These are phyloP conservation scores for Lactarius sp. DNA, from an alignment of 768 basidiomycete genomes.

Conservation along the genomic window DNA sequence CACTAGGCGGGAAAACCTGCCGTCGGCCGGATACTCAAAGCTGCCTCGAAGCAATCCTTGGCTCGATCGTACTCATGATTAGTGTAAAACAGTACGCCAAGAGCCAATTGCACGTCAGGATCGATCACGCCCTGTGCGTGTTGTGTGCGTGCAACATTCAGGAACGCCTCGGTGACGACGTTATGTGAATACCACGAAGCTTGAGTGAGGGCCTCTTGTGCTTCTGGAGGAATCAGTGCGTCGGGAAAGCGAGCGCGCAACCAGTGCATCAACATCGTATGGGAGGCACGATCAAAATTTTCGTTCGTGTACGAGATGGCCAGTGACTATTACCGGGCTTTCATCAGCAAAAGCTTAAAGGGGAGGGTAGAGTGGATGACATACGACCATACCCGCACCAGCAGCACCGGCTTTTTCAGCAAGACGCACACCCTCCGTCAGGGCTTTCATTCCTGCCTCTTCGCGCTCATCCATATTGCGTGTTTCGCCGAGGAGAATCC, in stretches of 20 bases:
- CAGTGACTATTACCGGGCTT: slow-evolving; percentile 56
- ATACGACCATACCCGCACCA: slow-evolving; percentile 71
- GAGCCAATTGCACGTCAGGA: slow-evolving; percentile 87
- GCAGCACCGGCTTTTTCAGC: slow-evolving; percentile 60
- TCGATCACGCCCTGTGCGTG: slow-evolving; percentile 68
- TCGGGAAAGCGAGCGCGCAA: slow-evolving; percentile 61
- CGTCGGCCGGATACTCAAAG: slow-evolving; percentile 71
- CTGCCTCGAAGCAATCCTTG: slow-evolving; percentile 91
- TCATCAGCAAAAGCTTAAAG: slow-evolving; percentile 14
- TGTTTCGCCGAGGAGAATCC: slow-evolving; percentile 88
- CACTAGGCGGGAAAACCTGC: slow-evolving; percentile 34
- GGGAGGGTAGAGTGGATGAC: slow-evolving; percentile 28
- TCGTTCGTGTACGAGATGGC: slow-evolving; percentile 98
- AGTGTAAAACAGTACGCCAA: slow-evolving; percentile 91
- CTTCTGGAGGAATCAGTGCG: slow-evolving; percentile 50
- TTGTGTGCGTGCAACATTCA: slow-evolving; percentile 78
- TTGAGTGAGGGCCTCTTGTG: slow-evolving; percentile 48
- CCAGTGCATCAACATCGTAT: slow-evolving; percentile 84
- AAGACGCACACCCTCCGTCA: slow-evolving; percentile 62
- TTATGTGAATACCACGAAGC: slow-evolving; percentile 81
- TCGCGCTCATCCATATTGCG: slow-evolving; percentile 88
- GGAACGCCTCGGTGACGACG: slow-evolving; percentile 75
- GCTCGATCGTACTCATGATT: slow-evolving; percentile 82
- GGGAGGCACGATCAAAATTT: slow-evolving; percentile 79
- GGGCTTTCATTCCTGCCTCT: slow-evolving; percentile 73